Percentiles rank a stretch among this genome's conserved stretches.
phyloP scores from a whole-genome alignment of 1,139 yeast genomes.

The Geotrichum histeridarum region DNA sequence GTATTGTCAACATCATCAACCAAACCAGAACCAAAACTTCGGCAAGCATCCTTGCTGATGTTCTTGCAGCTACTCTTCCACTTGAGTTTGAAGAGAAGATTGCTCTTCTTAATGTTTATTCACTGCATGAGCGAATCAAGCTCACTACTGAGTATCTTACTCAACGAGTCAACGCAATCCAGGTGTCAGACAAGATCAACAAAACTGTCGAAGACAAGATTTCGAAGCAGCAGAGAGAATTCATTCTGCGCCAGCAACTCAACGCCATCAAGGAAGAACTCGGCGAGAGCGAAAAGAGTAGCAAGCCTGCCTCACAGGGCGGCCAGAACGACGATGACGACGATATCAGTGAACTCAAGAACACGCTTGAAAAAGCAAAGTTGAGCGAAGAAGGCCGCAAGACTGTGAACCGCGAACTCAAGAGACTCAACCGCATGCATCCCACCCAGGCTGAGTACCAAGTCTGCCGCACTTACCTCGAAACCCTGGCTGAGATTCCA shows the following conservation, averaged over 20 bases:
- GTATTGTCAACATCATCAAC: constrained; percentile 9
- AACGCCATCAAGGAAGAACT: constrained; percentile 30
- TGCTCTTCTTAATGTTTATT: constrained; percentile 30
- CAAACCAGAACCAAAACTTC: constrained; percentile 24
- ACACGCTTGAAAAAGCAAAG: constrained; percentile 28
- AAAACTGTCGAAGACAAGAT: constrained; percentile 24
- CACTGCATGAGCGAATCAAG: constrained; percentile 29
- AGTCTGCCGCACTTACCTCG: constrained; percentile 65
- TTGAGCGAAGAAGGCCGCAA: constrained; percentile 40
- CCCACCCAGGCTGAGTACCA: constrained; percentile 71
- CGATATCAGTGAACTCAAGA: constrained; percentile 33
- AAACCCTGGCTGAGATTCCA: constrained; percentile 61
- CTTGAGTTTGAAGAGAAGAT: constrained; percentile 33
- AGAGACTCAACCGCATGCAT: constrained; percentile 57
- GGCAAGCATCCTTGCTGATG: constrained; percentile 36
- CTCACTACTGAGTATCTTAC: constrained; percentile 29
- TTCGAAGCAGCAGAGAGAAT: constrained; percentile 30
- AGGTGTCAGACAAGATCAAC: constrained; percentile 27
- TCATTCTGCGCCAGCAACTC: constrained; percentile 29
- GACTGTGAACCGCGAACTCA: constrained; percentile 57
- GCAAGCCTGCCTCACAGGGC: constrained; percentile 3
- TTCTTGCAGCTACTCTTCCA: constrained; percentile 38
- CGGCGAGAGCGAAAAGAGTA: constrained; percentile 22
- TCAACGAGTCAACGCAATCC: constrained; percentile 21
- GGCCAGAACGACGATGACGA: constrained; percentile 32